A percentile compares a stretch with the other conserved stretches of the same genome.
Evolutionary conservation across 305 asterid genomes (phyloP).

Genomic region (Fraxinus angustifolia): DNA sequence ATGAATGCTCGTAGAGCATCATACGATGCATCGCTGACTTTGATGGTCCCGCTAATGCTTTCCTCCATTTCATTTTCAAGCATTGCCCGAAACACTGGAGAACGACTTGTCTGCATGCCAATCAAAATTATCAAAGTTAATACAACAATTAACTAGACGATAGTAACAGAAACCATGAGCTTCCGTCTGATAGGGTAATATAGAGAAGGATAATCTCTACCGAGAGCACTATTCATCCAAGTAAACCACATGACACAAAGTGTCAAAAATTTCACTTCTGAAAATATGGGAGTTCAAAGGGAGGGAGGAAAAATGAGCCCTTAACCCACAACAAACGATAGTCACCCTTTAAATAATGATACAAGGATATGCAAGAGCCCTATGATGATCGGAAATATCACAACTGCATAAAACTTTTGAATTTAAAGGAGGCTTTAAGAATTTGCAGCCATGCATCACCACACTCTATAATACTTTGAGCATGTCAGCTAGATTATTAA

Average conservation of each 20-base stretch:
- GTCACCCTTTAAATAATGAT: background rate
- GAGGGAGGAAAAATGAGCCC: background rate
- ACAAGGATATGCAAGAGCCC: background rate
- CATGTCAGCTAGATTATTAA: background rate
- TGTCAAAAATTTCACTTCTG: background rate
- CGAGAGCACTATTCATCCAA: background rate
- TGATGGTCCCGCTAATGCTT: constrained; percentile 82
- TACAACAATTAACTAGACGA: background rate
- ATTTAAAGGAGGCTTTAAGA: background rate
- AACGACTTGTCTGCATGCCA: constrained; percentile 54
- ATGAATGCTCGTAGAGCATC: constrained; percentile 76
- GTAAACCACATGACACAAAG: background rate
- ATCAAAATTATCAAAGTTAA: constrained; percentile 4
- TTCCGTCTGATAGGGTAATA: background rate
- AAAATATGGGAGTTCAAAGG: background rate
- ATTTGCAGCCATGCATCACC: background rate
- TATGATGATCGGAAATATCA: background rate
- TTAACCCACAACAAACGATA: background rate
- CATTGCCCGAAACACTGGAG: constrained; percentile 92
- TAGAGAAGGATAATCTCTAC: background rate
- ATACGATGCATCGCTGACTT: constrained; percentile 74
- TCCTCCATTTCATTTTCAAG: constrained; percentile 89
- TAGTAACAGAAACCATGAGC: background rate
- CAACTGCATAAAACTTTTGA: background rate
- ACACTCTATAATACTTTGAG: background rate